Percentiles rank a stretch among this genome's conserved stretches.
These are phyloP conservation scores for Pinus taeda DNA, from an alignment of 75 land plant species.

Conservation along the genomic window DNA sequence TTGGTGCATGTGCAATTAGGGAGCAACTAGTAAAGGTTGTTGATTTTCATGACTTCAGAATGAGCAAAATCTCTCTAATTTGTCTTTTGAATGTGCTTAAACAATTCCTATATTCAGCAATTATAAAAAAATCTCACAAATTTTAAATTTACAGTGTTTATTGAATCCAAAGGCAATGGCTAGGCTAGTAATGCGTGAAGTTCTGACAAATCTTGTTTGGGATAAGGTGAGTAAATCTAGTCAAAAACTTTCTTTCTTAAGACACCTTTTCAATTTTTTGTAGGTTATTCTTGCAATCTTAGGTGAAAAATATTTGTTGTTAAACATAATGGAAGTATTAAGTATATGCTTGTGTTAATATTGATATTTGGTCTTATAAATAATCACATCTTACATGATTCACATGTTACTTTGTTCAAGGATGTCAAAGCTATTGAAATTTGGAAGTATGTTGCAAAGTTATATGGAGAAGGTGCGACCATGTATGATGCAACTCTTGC, in stretches of 20 bases:
- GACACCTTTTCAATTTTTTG: not conserved
- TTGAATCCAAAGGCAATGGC: slow-evolving; percentile 95
- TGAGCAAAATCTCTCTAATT: not conserved
- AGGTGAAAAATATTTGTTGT: not conserved
- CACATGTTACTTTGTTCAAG: slow-evolving; percentile 61
- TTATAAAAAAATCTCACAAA: not conserved
- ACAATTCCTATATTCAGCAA: not conserved
- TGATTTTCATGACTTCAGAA: not conserved
- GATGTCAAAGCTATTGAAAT: slow-evolving; percentile 98
- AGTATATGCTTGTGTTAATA: not conserved
- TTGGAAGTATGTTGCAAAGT: slow-evolving; percentile 99
- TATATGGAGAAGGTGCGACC: slow-evolving; percentile 92
- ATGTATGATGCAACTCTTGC: slow-evolving; percentile 98
- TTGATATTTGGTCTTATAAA: not conserved
- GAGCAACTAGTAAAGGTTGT: slow-evolving; percentile 89
- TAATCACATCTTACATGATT: not conserved
- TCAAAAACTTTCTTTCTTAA: no score
- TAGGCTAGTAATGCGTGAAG: slow-evolving; percentile 86
- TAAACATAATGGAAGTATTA: not conserved
- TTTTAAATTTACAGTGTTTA: slow-evolving; percentile 43
- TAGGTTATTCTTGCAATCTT: no score
- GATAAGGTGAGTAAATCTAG: slow-evolving; percentile 40
- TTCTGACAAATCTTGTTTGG: slow-evolving; percentile 94
- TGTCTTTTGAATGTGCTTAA: not conserved
- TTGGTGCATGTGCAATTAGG: slow-evolving; percentile 94